Evolutionary conservation across 2,329 filamentous ascomycete species (phyloP).

Genomic region (Aspergillus pseudoviridinutans): DNA sequence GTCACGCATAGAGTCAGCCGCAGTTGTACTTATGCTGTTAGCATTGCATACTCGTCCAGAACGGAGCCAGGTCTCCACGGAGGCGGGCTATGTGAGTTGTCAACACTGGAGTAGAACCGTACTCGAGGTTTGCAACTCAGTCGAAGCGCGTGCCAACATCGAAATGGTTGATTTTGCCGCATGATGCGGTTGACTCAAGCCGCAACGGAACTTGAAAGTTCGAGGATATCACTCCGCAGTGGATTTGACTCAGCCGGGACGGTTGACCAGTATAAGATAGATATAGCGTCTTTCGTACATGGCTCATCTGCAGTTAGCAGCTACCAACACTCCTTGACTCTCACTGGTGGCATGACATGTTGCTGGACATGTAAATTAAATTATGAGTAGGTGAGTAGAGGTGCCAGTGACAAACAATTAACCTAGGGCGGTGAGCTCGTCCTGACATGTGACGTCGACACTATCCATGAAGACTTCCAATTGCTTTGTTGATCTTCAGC

Average conservation of each 20-base stretch:
- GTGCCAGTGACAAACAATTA: not conserved
- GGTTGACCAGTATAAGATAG: conserved; percentile 6
- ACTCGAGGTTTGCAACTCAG: conserved; percentile 16
- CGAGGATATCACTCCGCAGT: not conserved
- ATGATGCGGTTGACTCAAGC: conserved; percentile 32
- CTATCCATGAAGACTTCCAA: not conserved
- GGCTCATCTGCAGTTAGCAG: conserved; percentile 7
- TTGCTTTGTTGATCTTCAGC: conserved; percentile 1
- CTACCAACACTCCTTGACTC: conserved; percentile 4
- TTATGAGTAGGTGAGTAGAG: not conserved
- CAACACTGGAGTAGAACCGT: conserved; percentile 24
- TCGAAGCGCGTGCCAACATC: conserved; percentile 28
- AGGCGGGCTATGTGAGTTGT: conserved; percentile 38
- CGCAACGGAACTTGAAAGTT: conserved; percentile 12
- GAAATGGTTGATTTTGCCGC: conserved; percentile 32
- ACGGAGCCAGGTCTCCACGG: conserved; percentile 57
- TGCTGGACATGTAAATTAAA: not conserved
- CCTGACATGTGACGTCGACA: conserved; percentile 11
- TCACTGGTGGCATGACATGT: conserved; percentile 4
- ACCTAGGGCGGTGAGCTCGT: conserved; percentile 10
- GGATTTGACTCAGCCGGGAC: conserved; percentile 7
- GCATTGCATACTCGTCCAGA: conserved; percentile 53
- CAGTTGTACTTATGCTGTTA: conserved; percentile 1
- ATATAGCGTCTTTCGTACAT: conserved; percentile 14
- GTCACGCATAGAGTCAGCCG: conserved; percentile 14